A percentile compares a stretch with the other conserved stretches of the same genome.
These are phyloP conservation scores for Lablab purpureus DNA, from an alignment of 306 rosid genomes.

Conservation along the genomic window DNA sequence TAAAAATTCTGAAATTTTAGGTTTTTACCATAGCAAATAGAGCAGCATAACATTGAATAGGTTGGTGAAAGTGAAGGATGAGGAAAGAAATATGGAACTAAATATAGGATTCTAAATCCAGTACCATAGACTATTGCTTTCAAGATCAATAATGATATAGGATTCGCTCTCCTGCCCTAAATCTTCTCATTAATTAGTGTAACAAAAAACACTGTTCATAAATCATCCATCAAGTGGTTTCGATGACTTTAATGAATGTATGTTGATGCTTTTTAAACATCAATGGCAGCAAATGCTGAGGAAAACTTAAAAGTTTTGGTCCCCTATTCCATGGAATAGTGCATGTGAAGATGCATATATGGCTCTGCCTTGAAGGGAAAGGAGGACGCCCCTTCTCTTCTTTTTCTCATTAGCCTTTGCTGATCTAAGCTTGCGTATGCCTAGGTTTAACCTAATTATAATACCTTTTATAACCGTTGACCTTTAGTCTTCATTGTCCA, in stretches of 20 bases:
- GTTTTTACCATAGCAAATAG: neutral
- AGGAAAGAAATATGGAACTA: neutral
- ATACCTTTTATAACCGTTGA: constrained; percentile 3
- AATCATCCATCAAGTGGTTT: constrained; percentile 22
- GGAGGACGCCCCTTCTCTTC: constrained; percentile 26
- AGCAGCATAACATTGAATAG: neutral
- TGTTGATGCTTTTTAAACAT: neutral
- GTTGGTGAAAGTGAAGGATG: neutral
- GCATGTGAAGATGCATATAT: constrained; percentile 44
- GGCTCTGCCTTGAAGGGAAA: neutral
- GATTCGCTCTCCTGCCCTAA: constrained; percentile 37
- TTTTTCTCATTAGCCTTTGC: neutral
- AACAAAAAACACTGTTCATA: constrained; percentile 27
- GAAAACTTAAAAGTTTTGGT: constrained; percentile 46
- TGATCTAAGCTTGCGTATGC: constrained; percentile 18
- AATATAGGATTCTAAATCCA: neutral
- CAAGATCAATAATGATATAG: constrained; percentile 31
- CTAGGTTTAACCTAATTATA: neutral
- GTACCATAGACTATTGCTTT: neutral
- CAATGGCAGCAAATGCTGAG: constrained; percentile 29
- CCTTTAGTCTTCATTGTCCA: neutral
- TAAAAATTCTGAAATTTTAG: neutral
- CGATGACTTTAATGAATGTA: constrained; percentile 34
- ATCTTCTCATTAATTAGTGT: constrained; percentile 40
- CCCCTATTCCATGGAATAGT: constrained; percentile 10